phyloP scores from a whole-genome alignment of 257 asterid species.

The Sherardia arvensis region DNA sequence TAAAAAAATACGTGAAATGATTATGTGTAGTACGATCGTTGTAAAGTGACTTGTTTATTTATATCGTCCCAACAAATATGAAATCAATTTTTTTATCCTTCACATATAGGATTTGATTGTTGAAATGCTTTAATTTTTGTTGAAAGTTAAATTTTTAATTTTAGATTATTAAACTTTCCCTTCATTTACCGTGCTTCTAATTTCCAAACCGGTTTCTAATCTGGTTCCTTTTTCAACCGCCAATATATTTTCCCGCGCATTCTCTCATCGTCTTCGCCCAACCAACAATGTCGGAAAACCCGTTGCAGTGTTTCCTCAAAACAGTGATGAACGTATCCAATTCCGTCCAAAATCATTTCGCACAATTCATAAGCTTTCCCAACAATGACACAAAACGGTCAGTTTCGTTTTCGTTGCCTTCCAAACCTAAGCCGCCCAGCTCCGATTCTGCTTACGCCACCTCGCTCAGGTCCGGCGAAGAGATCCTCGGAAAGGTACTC shows the following conservation, averaged over 20 bases:
- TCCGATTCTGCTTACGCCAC: slow-evolving; percentile 9
- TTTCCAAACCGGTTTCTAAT: too few species aligned
- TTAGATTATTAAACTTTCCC: too few species aligned
- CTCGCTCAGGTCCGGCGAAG: slow-evolving; percentile 23
- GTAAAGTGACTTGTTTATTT: too few species aligned
- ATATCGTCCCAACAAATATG: too few species aligned
- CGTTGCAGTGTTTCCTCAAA: slow-evolving; percentile 41
- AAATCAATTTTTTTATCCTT: too few species aligned
- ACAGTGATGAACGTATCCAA: slow-evolving; percentile 36
- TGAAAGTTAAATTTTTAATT: too few species aligned
- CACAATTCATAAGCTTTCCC: slow-evolving; percentile 27
- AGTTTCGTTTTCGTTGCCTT: slow-evolving; percentile 15
- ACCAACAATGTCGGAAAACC: slow-evolving; percentile 51
- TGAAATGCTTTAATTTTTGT: too few species aligned
- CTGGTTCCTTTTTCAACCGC: background rate
- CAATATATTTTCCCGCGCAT: background rate
- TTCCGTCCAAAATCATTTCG: slow-evolving; percentile 45
- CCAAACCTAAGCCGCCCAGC: slow-evolving; percentile 4
- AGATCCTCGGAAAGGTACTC: slow-evolving; percentile 27
- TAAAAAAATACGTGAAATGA: too few species aligned
- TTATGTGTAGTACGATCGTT: too few species aligned
- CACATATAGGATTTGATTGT: too few species aligned
- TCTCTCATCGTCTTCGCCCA: background rate
- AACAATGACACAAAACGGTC: slow-evolving; percentile 13
- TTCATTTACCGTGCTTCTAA: too few species aligned